Percentiles rank a stretch among this genome's conserved stretches.
Evolutionary conservation across 2,329 filamentous ascomycete genomes (phyloP).

Genomic region (Aureobasidium sp.): DNA sequence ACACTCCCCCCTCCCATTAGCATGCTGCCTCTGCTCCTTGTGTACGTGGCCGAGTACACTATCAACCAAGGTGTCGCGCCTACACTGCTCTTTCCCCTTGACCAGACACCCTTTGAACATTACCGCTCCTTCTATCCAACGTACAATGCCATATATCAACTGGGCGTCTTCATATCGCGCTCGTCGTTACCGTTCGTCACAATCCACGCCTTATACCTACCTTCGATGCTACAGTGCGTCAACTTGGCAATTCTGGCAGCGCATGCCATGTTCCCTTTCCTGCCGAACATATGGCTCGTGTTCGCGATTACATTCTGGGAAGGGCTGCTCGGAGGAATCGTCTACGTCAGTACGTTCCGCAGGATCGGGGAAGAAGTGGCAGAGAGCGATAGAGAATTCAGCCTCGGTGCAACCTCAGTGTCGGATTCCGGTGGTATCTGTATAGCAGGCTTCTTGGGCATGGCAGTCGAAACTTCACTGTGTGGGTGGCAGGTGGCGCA

Average conservation of each 20-base stretch:
- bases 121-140: constrained; percentile 89
- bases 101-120: constrained; percentile 65
- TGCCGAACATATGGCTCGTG: constrained; percentile 79
- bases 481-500: constrained; percentile 79
- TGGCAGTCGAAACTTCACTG: constrained; percentile 70
- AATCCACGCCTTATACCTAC: constrained; percentile 70
- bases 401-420: constrained; percentile 78
- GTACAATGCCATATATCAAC: constrained; percentile 89
- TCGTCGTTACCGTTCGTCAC: constrained; percentile 84
- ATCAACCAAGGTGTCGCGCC: constrained; percentile 94
- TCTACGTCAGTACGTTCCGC: constrained; percentile 94
- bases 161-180: constrained; percentile 89
- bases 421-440: constrained; percentile 90
- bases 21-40: constrained; percentile 85
- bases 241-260: constrained; percentile 67
- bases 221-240: constrained; percentile 68
- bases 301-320: constrained; percentile 90
- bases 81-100: constrained; percentile 77
- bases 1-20: constrained; percentile 23
- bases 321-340: constrained; percentile 77
- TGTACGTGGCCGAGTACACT: constrained; percentile 93
- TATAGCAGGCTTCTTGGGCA: constrained; percentile 74
- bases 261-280: constrained; percentile 71
- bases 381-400: constrained; percentile 76
- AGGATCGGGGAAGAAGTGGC: constrained; percentile 82